These are phyloP conservation scores for Dillenia turbinata DNA, from an alignment of 164 flowering plant genomes.

Conservation along the genomic window DNA sequence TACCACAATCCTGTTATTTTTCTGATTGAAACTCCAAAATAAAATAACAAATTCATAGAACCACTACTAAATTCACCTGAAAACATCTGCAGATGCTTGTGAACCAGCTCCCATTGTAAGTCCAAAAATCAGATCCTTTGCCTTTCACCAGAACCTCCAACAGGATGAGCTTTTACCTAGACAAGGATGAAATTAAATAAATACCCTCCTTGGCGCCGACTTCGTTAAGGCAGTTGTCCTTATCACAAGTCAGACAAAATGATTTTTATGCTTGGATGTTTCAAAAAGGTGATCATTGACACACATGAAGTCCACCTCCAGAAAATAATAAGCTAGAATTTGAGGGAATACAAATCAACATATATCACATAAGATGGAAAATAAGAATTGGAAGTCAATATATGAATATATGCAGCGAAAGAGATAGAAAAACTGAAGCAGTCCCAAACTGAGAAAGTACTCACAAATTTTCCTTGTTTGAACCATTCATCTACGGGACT, in stretches of 20 bases:
- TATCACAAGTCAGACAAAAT: too few relatives aligned
- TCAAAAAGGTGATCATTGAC: too few relatives aligned
- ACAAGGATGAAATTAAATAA: constrained; percentile 1
- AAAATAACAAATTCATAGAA: constrained; percentile 3
- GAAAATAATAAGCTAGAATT: too few relatives aligned
- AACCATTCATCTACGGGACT: constrained; percentile 86
- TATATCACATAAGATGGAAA: too few relatives aligned
- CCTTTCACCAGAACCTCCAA: constrained; percentile 69
- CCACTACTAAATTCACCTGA: constrained; percentile 50
- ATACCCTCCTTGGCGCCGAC: neutral
- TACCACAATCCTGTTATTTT: constrained; percentile 8
- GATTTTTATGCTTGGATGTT: too few relatives aligned
- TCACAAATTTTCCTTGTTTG: constrained; percentile 74
- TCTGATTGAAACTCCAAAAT: constrained; percentile 11
- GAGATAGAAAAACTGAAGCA: neutral
- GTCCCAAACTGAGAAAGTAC: constrained; percentile 10
- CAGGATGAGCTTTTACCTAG: constrained; percentile 77
- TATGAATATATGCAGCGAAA: neutral
- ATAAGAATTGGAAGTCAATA: neutral
- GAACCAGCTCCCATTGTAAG: constrained; percentile 73
- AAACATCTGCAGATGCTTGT: constrained; percentile 66
- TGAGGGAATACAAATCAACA: too few relatives aligned
- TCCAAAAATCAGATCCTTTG: constrained; percentile 92
- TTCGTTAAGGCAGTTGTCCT: too few relatives aligned
- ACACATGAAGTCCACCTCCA: too few relatives aligned